Evolutionary conservation across 345 rosid species (phyloP).

Genomic region (Eucalyptus polyanthemos): DNA sequence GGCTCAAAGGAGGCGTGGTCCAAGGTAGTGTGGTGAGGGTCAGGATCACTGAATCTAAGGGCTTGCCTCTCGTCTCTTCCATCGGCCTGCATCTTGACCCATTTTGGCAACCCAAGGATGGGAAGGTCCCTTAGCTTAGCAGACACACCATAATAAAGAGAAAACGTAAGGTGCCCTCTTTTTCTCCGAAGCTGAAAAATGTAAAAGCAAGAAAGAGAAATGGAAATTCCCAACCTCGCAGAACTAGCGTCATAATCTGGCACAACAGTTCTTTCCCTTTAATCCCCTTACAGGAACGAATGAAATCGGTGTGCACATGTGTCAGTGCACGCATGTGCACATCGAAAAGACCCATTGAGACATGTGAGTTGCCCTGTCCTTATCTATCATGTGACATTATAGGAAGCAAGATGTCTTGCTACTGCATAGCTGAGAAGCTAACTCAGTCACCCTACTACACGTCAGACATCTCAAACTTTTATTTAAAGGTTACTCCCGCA

Average conservation of each 20-base stretch:
- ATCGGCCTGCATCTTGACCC: conserved; percentile 59
- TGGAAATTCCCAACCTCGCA: not conserved
- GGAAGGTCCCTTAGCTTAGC: not conserved
- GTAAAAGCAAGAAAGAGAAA: not conserved
- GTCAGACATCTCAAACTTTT: not conserved
- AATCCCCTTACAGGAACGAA: not conserved
- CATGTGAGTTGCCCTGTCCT: not conserved
- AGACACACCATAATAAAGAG: not conserved
- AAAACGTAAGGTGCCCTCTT: not conserved
- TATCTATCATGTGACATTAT: not conserved
- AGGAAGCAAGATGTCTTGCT: not conserved
- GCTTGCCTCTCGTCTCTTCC: conserved; percentile 50
- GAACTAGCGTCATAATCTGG: not conserved
- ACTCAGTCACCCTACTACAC: not conserved
- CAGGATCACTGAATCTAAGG: conserved; percentile 25
- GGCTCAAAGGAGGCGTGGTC: conserved; percentile 16
- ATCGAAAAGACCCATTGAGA: not conserved
- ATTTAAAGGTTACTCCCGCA: not conserved
- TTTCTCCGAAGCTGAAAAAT: not conserved
- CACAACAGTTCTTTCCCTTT: not conserved
- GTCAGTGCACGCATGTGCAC: not conserved
- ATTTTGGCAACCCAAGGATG: conserved; percentile 15
- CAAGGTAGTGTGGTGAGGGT: conserved; percentile 29
- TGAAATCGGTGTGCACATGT: not conserved
- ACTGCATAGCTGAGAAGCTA: not conserved